These are phyloP conservation scores for Daldinia grandis DNA, from an alignment of 495 filamentous ascomycete species.

Conservation along the genomic window DNA sequence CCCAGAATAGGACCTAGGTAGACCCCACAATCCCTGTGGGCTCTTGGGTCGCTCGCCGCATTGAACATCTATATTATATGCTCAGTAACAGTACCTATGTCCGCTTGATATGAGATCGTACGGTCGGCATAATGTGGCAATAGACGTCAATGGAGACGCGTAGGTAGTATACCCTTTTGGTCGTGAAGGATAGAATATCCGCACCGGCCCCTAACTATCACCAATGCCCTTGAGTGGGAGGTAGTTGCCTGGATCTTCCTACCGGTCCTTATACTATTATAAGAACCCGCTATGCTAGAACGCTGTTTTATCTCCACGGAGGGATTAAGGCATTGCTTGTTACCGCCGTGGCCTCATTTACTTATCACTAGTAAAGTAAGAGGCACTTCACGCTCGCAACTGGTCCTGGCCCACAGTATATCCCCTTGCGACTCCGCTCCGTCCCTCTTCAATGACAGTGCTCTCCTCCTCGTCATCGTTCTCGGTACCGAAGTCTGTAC, in stretches of 20 bases:
- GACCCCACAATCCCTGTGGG: not conserved
- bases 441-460: constrained; percentile 78
- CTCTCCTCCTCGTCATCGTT: constrained; percentile 70
- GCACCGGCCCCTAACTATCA: not conserved
- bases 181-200: not conserved
- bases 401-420: constrained; percentile 75
- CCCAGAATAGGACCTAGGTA: not conserved
- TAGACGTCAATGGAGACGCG: not conserved
- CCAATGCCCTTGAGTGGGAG: not conserved
- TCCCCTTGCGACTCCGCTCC: constrained; percentile 87
- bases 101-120: not conserved
- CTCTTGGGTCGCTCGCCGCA: not conserved
- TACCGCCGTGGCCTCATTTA: not conserved
- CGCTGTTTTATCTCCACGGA: not conserved
- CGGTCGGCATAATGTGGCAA: not conserved
- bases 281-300: not conserved
- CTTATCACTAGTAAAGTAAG: not conserved
- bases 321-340: not conserved
- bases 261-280: not conserved
- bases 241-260: not conserved
- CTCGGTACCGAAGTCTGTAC: constrained; percentile 73
- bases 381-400: constrained; percentile 33
- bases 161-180: not conserved
- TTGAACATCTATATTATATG: not conserved
- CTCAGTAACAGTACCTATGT: not conserved